Base-by-base conservation (phyloP, 1,139 yeast species). In the Lodderomyces beijingensis region DNA sequence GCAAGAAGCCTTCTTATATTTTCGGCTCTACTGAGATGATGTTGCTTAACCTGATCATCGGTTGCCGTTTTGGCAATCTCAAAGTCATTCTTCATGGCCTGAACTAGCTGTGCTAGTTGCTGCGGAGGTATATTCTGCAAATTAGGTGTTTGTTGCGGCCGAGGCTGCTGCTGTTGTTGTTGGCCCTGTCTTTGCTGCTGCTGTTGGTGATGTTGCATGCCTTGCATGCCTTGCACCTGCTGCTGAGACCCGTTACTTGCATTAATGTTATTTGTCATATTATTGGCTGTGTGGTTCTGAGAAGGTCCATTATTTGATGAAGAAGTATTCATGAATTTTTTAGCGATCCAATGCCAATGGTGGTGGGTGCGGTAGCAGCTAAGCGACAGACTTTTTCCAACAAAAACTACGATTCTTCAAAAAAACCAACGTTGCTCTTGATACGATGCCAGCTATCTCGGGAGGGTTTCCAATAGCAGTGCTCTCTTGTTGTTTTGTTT, bases 11-110 rank as follows among this genome's bases (percentile, higher is more conserved):
- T 68, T 44, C 71, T 73, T 44, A 85, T 77, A 37, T 74, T 74
- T 36, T 83, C 83, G 2, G 93, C 93, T 39, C 77, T 79, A 39
- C 68, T 63, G 41, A 74, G 62, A 47, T 82, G 86, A 44, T 74
- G 78, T 50, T 76, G 77, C 14, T 89, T 89, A 42, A 73, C 79
- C 1, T 75, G 79, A 0, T 84, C 73, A 34, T 77, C 79, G 32
- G 54, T 54, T 4, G 72, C 61, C 5, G 64, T 65, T 43, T 74
- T 74, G 1, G 88, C 93, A 42, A 75, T 73, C 25, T 74, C 76
- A 35, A 79, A 70, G 46, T 80, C 87, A 30, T 69, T 63, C 41
- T 74, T 78, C 49, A 81, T 78, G 7, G 65, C 69, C 43, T 61
- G 70, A 12, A 82, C 71, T 39, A 86, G 62, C 50, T 77, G 80